Base-by-base conservation (phyloP, 495 filamentous ascomycete species). In the Chaetomium tenue region DNA sequence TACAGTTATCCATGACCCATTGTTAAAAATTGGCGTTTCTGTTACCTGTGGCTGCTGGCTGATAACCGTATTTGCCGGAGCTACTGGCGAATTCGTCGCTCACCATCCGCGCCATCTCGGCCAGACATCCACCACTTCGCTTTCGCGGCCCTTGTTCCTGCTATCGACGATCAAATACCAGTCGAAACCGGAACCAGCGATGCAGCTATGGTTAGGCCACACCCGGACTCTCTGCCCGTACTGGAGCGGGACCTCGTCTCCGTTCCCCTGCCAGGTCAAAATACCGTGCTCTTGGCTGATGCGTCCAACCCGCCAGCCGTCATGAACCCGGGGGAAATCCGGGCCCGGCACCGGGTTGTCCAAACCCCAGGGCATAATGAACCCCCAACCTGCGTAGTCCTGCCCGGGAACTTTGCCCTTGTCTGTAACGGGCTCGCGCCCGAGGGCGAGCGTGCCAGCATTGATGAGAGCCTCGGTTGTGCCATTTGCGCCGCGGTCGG, bases 121-220 rank as follows among this genome's bases (percentile, higher is more conserved):
- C 89, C 89, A 91, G 15, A 91, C 82, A 79, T 91, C 89, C 46
- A 89, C 78, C 61, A 91, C 77, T 67, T 84, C 83, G 44, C 87
- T 82, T 58, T 82, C 77, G 25, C 69, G 66, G 1, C 75, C 79
- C 64, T 79, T 76, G 12, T 71, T 74, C 44, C 81, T 76, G 28
- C 83, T 86, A 74, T 95, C 90, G 5, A 95, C 86, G 26, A 96
- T 77, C 39, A 92, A 76, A 74, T 92, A 96, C 77, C 83, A 93
- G 8, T 84, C 87, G 72, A 86, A 88, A 2, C 85, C 84, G 0
- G 86, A 87, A 0, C 89, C 88, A 5, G 90, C 85, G 58, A 94
- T 88, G 70, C 92, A 96, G 46, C 89, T 84, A 75, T 96, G 92
- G 69, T 95, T 95, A 0, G 92, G 91, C 83, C 87, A 93, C 13